Conservation (phyloP, 2,329 filamentous ascomycete species). For the Chaetothyriales sp. region DNA sequence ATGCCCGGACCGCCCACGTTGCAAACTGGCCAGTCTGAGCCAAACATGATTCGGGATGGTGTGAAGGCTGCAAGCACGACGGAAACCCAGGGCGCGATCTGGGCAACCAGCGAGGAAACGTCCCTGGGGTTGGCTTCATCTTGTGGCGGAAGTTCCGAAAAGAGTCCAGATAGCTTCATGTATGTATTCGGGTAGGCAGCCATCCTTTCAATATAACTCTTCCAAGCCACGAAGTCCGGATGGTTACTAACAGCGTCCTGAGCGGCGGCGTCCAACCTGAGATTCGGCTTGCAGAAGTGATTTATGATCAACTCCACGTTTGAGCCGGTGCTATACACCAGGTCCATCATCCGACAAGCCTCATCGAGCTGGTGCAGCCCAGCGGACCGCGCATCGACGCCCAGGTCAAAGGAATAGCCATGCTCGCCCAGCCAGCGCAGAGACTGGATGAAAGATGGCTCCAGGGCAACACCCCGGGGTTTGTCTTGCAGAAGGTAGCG, state of each 20-base stretch:
- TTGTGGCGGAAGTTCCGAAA: constrained; percentile 56
- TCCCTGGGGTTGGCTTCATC: constrained; percentile 17
- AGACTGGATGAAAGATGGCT: constrained; percentile 47
- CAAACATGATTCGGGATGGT: constrained; percentile 64
- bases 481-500: constrained; percentile 72
- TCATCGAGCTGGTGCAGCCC: constrained; percentile 62
- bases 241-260: constrained; percentile 23
- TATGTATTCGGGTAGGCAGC: constrained; percentile 52
- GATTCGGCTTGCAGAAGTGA: constrained; percentile 78
- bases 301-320: constrained; percentile 58
- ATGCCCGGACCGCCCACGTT: constrained; percentile 47
- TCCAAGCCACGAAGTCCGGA: constrained; percentile 53
- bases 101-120: constrained; percentile 44
- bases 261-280: constrained; percentile 36
- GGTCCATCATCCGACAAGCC: constrained; percentile 52
- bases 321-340: constrained; percentile 42
- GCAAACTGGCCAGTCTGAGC: constrained; percentile 86
- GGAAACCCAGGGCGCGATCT: constrained; percentile 55
- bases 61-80: constrained; percentile 60
- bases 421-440: constrained; percentile 49
- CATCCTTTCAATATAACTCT: constrained; percentile 50
- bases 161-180: constrained; percentile 81
- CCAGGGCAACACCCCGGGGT: constrained; percentile 48
- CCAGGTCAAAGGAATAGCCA: constrained; percentile 63
- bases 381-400: constrained; percentile 63